These are phyloP conservation scores for Claviceps purpurea DNA, from an alignment of 2,329 filamentous ascomycete genomes.

Conservation along the genomic window DNA sequence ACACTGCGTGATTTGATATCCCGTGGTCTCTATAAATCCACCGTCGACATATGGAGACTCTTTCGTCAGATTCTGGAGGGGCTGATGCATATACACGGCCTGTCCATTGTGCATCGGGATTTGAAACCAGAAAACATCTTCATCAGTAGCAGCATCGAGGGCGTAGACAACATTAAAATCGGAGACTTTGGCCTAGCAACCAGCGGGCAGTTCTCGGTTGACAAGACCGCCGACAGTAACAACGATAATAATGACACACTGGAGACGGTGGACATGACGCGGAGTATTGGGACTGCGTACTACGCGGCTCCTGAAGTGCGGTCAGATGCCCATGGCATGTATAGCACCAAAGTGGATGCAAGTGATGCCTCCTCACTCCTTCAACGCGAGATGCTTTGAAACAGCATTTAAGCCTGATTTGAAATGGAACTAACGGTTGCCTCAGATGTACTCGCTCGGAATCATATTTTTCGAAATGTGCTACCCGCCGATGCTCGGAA, in stretches of 20 bases:
- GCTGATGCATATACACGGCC: conserved; percentile 73
- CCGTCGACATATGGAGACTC: conserved; percentile 73
- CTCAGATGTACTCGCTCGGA: conserved; percentile 83
- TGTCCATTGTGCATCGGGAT: conserved; percentile 90
- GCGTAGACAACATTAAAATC: conserved; percentile 81
- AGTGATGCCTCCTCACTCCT: conserved; percentile 19
- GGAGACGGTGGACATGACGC: conserved; percentile 52
- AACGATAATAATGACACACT: conserved; percentile 8
- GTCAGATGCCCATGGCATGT: conserved; percentile 59
- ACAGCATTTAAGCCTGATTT: no score
- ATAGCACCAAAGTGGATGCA: conserved; percentile 86
- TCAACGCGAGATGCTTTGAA: not conserved
- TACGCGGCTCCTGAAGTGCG: conserved; percentile 90
- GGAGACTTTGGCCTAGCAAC: conserved; percentile 94
- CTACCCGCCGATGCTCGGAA: conserved; percentile 51
- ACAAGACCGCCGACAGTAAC: conserved; percentile 28
- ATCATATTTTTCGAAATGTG: conserved; percentile 99
- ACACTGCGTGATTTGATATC: conserved; percentile 82
- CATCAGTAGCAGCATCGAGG: conserved; percentile 55
- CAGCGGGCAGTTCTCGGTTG: conserved; percentile 61
- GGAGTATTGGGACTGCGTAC: conserved; percentile 63
- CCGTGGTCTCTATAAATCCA: conserved; percentile 58
- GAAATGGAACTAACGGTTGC: not conserved
- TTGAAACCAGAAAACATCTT: conserved; percentile 97
- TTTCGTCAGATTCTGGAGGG: conserved; percentile 88